These are phyloP conservation scores for Saccharomyces kudriavzevii DNA, from an alignment of 805 yeast genomes.

Conservation along the genomic window DNA sequence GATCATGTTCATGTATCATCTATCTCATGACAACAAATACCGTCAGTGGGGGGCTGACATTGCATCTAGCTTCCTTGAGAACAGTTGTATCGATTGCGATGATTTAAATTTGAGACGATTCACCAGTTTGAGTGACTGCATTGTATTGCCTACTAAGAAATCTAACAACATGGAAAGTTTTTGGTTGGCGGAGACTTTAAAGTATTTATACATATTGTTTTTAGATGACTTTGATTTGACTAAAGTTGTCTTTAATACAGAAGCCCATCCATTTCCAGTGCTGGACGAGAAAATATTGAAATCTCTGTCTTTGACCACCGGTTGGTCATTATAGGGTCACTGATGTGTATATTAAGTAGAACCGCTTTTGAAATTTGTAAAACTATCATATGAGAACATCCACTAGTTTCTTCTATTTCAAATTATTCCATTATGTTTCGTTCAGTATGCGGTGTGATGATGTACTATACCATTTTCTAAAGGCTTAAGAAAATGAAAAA, in stretches of 20 bases:
- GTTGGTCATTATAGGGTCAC: constrained; percentile 23
- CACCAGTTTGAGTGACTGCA: constrained; percentile 61
- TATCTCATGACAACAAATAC: constrained; percentile 73
- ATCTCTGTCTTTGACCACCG: constrained; percentile 17
- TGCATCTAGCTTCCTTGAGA: constrained; percentile 57
- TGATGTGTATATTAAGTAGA: background rate
- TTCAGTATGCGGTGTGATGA: background rate
- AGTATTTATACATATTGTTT: constrained; percentile 72
- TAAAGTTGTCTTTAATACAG: constrained; percentile 76
- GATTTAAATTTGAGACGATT: constrained; percentile 36
- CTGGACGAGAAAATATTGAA: constrained; percentile 27
- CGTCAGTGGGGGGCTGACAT: constrained; percentile 88
- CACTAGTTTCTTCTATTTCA: background rate
- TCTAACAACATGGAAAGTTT: constrained; percentile 81
- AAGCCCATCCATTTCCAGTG: constrained; percentile 88
- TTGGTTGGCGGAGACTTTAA: constrained; percentile 91
- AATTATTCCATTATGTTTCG: too few relatives aligned
- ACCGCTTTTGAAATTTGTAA: background rate
- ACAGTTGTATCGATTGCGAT: constrained; percentile 42
- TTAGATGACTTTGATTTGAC: constrained; percentile 65
- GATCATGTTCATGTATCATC: constrained; percentile 65
- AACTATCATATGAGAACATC: background rate
- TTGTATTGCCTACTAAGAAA: constrained; percentile 41
- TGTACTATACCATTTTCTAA: background rate
- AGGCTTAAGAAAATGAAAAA: background rate